A percentile compares a stretch with the other conserved stretches of the same genome.
Evolutionary conservation across 2,329 filamentous ascomycete species (phyloP).

Genomic region (Claviceps capensis): DNA sequence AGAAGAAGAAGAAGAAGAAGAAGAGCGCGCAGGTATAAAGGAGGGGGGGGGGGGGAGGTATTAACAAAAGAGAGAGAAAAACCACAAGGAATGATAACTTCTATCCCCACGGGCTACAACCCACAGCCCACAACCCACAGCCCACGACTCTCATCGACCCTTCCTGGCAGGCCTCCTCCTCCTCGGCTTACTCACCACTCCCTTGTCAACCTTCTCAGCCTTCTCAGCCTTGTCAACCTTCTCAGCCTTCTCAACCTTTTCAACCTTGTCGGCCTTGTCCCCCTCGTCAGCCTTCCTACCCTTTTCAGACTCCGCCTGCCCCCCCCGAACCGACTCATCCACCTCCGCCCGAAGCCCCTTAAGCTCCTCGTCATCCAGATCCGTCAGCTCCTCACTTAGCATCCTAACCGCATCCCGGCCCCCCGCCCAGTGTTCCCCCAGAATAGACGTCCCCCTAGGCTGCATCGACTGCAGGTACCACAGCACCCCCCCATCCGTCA

Average conservation of each 20-base stretch:
- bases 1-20: not conserved
- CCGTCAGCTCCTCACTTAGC: conserved; percentile 78
- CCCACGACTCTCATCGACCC: conserved; percentile 11
- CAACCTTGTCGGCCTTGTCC: too few relatives aligned
- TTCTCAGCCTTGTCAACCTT: too few relatives aligned
- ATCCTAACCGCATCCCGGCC: conserved; percentile 51
- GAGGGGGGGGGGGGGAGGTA: too few relatives aligned
- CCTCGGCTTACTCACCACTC: conserved; percentile 14
- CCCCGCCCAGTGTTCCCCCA: conserved; percentile 51
- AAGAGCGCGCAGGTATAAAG: too few relatives aligned
- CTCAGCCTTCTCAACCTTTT: too few relatives aligned
- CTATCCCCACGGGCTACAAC: too few relatives aligned
- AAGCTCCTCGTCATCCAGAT: conserved; percentile 83
- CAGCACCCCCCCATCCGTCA: conserved; percentile 64
- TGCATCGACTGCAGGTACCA: conserved; percentile 83
- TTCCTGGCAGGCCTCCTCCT: conserved; percentile 24
- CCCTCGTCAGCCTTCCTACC: too few relatives aligned
- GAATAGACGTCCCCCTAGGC: conserved; percentile 63
- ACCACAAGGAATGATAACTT: too few relatives aligned
- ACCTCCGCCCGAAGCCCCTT: conserved; percentile 50
- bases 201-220: too few relatives aligned
- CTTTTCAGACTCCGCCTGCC: too few relatives aligned
- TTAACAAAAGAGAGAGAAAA: too few relatives aligned
- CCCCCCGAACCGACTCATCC: conserved; percentile 22
- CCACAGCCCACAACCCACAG: too few relatives aligned